A percentile compares a stretch with the other conserved stretches of the same genome.
Conservation (phyloP, 371 early-diverging fungal genomes). For the Mucor mucedo region DNA sequence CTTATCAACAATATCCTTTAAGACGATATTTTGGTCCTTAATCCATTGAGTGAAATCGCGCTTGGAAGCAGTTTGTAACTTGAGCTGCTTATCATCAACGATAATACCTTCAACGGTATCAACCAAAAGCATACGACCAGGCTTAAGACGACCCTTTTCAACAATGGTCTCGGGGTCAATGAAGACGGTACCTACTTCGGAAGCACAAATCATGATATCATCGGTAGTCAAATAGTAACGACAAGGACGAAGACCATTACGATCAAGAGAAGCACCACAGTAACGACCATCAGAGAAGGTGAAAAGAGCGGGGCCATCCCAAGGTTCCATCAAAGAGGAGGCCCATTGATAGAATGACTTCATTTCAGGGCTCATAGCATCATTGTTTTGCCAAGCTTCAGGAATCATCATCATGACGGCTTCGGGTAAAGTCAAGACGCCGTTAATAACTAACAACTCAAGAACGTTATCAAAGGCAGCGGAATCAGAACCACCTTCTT, state of each 20-base stretch:
- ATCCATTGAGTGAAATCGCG: constrained; percentile 87
- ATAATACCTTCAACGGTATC: constrained; percentile 92
- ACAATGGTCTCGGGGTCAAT: constrained; percentile 84
- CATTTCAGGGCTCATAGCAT: constrained; percentile 83
- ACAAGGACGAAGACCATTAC: constrained; percentile 97
- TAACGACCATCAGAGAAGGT: constrained; percentile 96
- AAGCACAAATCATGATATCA: constrained; percentile 96
- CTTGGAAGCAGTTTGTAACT: constrained; percentile 71
- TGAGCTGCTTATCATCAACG: constrained; percentile 91
- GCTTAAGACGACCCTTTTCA: constrained; percentile 93
- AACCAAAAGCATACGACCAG: constrained; percentile 95
- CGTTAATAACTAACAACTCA: constrained; percentile 90
- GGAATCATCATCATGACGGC: constrained; percentile 98
- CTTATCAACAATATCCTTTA: constrained; percentile 63
- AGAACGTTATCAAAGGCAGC: constrained; percentile 96
- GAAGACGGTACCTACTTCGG: constrained; percentile 91
- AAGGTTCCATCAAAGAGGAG: constrained; percentile 95
- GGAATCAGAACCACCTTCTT: constrained; percentile 96
- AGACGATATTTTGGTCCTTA: constrained; percentile 71
- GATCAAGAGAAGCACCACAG: constrained; percentile 94
- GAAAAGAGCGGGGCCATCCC: constrained; percentile 98
- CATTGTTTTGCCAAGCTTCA: constrained; percentile 96
- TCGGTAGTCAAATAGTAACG: constrained; percentile 92
- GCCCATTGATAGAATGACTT: constrained; percentile 96
- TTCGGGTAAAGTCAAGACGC: constrained; percentile 89